Evolutionary conservation across 768 basidiomycete species (phyloP).

Genomic region (Tylopilus balloui): DNA sequence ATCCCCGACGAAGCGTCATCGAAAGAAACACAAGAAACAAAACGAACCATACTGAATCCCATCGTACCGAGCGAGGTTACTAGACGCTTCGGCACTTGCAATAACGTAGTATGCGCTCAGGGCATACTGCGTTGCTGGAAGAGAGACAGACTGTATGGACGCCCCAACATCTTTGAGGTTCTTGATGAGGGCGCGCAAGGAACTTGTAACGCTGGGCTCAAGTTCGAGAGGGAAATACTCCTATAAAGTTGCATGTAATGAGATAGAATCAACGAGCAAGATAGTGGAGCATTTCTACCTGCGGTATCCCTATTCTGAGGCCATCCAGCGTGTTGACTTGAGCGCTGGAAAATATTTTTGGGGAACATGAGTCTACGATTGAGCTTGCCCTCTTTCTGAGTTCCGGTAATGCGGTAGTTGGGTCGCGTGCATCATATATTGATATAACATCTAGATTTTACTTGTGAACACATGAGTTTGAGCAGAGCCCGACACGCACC

Average conservation of each 20-base stretch:
- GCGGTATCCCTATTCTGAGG: slow-evolving; percentile 71
- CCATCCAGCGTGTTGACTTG: slow-evolving; percentile 37
- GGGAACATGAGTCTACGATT: slow-evolving; percentile 15
- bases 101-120: slow-evolving; percentile 96
- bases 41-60: slow-evolving; percentile 78
- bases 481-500: slow-evolving; percentile 36
- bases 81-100: slow-evolving; percentile 89
- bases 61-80: slow-evolving; percentile 86
- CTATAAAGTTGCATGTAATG: slow-evolving; percentile 22
- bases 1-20: neutral
- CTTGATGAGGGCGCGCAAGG: slow-evolving; percentile 44
- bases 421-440: slow-evolving; percentile 62
- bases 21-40: slow-evolving; percentile 7
- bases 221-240: slow-evolving; percentile 82
- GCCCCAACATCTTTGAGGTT: slow-evolving; percentile 54
- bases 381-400: slow-evolving; percentile 36
- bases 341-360: neutral
- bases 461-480: slow-evolving; percentile 3
- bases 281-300: slow-evolving; percentile 38
- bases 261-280: neutral
- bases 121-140: slow-evolving; percentile 66
- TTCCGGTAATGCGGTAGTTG: slow-evolving; percentile 56
- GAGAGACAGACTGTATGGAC: slow-evolving; percentile 61
- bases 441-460: slow-evolving; percentile 31
- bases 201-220: slow-evolving; percentile 38